Evolutionary conservation across 768 basidiomycete genomes (phyloP), one percentile per base, ranked within the genome.

Genomic region (Serendipita indica): DNA sequence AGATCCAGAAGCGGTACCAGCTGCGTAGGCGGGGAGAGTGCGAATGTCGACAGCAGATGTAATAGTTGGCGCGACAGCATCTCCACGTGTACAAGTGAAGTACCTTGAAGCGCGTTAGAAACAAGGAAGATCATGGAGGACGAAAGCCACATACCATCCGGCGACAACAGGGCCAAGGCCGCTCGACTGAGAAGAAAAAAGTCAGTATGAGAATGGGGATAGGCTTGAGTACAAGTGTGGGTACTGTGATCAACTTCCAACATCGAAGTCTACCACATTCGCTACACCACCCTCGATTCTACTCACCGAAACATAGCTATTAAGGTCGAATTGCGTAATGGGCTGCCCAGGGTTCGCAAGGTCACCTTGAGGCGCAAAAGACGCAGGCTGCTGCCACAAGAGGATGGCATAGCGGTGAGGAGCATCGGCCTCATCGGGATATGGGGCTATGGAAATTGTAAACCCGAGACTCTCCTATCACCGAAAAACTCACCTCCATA

Each of bases 341-440:
- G 77, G 73, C 46, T 74, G 70, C 60, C 73, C 74, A 34, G 79
- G 69, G 32, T 69, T 66, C 52, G 77, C 72, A 58, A 86, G 75
- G 61, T 76, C 77, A 33, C 73, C 66, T 27, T 85, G 85, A 22
- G 86, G 71, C 22, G 72, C 65, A 72, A 89, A 89, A 49, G 72
- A 70, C 0, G 74, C 68, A 6, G 83, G 81, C 67, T 89, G 88
- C 6, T 70, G 66, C 68, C 81, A 82, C 37, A 89, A 69, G 60
- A 83, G 69, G 62, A 89, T 67, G 16, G 79, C 80, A 67, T 89
- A 89, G 83, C 86, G 78, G 69, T 89, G 88, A 57, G 85, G 74
- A 39, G 88, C 86, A 60, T 78, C 80, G 30, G 85, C 84, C 27
- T 73, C 67, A 18, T 82, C 72, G 58, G 86, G 87, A 58, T 76